Conservation (phyloP, 2,329 filamentous ascomycete genomes). For the Acephala macrosclerotiorum region DNA sequence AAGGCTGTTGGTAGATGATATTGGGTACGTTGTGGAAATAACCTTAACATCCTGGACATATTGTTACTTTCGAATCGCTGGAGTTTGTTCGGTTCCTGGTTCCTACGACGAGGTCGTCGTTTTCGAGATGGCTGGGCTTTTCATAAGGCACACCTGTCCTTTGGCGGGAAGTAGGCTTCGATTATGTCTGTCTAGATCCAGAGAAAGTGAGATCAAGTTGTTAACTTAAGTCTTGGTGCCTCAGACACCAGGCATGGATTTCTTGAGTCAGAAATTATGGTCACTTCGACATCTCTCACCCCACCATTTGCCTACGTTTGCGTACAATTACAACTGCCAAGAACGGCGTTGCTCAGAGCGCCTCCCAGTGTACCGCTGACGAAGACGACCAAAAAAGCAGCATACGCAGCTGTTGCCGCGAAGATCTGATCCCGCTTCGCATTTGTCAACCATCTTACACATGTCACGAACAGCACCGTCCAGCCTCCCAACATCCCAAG, state of each 20-base stretch:
- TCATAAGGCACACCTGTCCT: too few species aligned
- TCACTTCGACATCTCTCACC: too few species aligned
- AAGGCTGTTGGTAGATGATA: too few species aligned
- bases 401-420: slow-evolving; percentile 34
- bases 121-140: neutral
- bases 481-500: slow-evolving; percentile 34
- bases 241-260: neutral
- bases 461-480: slow-evolving; percentile 34
- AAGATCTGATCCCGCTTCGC: slow-evolving; percentile 33
- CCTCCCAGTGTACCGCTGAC: slow-evolving; percentile 33
- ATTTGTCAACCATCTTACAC: slow-evolving; percentile 34
- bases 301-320: neutral
- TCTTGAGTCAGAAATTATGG: too few species aligned
- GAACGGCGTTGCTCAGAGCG: neutral
- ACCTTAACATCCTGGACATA: too few species aligned
- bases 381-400: slow-evolving; percentile 35
- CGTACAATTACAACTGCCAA: neutral
- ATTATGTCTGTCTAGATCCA: too few species aligned
- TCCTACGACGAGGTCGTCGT: neutral
- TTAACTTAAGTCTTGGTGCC: neutral
- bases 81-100: too few species aligned
- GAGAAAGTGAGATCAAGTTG: too few species aligned
- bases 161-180: too few species aligned
- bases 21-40: too few species aligned
- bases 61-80: too few species aligned